A percentile compares a stretch with the other conserved stretches of the same genome.
Evolutionary conservation across 805 yeast species (phyloP).

Genomic region (Cephaloascus fragrans): DNA sequence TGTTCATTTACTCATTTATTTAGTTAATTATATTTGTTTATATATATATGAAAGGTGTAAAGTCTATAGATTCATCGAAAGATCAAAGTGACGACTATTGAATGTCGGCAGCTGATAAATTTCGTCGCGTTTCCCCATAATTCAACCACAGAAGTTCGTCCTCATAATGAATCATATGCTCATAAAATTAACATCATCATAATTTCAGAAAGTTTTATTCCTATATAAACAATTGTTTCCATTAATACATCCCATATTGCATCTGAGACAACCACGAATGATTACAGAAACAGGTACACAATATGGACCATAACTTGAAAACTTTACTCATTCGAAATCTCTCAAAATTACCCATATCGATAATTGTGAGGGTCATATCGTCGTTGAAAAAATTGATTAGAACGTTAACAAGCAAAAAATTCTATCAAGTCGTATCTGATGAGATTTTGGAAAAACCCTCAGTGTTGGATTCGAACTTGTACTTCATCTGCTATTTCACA

Average conservation of each 20-base stretch:
- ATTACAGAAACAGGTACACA: no score
- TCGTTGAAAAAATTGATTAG: conserved; percentile 13
- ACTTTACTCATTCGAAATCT: no score
- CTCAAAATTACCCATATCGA: conserved; percentile 9
- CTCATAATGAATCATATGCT: not conserved
- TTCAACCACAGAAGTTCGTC: not conserved
- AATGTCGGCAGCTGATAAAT: not conserved
- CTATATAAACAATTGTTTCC: no score
- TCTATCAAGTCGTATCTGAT: conserved; percentile 30
- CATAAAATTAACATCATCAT: not conserved
- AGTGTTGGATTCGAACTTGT: conserved; percentile 27
- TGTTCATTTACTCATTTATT: no score
- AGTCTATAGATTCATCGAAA: no score
- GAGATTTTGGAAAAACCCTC: conserved; percentile 22
- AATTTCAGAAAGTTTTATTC: not conserved
- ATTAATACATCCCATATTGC: no score
- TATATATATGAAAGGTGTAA: no score
- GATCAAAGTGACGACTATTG: not conserved
- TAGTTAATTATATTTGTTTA: no score
- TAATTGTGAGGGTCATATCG: conserved; percentile 16
- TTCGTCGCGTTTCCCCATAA: not conserved
- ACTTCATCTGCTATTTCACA: conserved; percentile 33
- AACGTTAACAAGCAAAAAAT: conserved; percentile 20
- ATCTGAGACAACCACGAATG: no score
- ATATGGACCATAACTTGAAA: no score